Evolutionary conservation across 306 rosid genomes (phyloP).

Genomic region (Begonia loranthoides): DNA sequence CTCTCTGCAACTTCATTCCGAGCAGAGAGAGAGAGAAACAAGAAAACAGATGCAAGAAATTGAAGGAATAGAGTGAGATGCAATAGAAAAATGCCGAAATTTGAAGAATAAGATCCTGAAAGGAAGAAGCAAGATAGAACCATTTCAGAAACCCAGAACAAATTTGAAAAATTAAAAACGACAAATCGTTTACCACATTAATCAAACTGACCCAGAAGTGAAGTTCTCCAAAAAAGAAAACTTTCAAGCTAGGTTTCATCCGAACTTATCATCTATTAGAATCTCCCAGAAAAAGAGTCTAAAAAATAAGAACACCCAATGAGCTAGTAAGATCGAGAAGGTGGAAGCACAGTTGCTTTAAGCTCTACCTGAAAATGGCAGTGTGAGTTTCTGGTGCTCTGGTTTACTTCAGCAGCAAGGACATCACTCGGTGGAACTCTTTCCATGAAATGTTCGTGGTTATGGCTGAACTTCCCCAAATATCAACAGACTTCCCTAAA

Average conservation of each 20-base stretch:
- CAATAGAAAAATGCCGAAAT: too few relatives aligned
- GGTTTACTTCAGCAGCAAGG: not conserved
- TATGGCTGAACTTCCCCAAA: not conserved
- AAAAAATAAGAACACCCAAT: not conserved
- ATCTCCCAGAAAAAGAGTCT: not conserved
- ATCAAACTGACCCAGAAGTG: not conserved
- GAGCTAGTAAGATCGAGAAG: not conserved
- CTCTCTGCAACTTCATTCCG: slow-evolving; percentile 15
- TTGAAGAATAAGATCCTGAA: not conserved
- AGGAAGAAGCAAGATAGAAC: not conserved
- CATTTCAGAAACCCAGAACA: not conserved
- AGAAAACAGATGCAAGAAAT: not conserved
- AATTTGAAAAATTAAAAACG: not conserved
- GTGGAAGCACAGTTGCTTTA: not conserved
- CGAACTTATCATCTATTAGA: not conserved
- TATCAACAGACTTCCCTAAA: not conserved
- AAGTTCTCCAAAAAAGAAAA: not conserved
- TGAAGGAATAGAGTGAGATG: too few relatives aligned
- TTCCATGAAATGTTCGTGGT: not conserved
- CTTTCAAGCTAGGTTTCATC: not conserved
- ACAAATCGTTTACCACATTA: not conserved
- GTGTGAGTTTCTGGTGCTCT: not conserved
- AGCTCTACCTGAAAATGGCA: not conserved
- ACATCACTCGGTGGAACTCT: not conserved
- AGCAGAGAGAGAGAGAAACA: not conserved